Percentiles rank a stretch among this genome's conserved stretches.
Conservation (phyloP, 345 rosid genomes). For the Firmiana major region DNA sequence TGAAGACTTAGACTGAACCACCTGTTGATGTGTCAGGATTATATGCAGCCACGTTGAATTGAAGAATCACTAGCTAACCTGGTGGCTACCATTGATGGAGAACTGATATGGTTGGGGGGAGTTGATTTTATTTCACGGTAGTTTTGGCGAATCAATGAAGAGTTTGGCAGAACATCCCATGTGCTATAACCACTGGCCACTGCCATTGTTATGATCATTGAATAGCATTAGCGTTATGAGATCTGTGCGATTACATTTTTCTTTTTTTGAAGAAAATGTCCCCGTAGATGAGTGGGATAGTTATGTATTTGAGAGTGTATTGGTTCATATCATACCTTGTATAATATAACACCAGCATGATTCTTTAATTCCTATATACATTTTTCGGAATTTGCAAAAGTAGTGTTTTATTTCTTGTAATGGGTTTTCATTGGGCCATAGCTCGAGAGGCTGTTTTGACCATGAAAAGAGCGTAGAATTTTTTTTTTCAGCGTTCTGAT, state of each 20-base stretch:
- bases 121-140: neutral
- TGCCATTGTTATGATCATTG: neutral
- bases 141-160: neutral
- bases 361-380: neutral
- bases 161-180: constrained; percentile 1
- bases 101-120: constrained; percentile 10
- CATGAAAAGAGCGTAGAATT: neutral
- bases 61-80: neutral
- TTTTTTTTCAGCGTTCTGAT: too few relatives aligned
- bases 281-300: neutral
- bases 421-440: neutral
- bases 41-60: neutral
- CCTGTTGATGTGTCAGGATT: constrained; percentile 6
- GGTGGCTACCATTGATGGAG: neutral
- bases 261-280: neutral
- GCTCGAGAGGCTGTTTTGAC: neutral
- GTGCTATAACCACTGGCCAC: neutral
- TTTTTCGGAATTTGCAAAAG: neutral
- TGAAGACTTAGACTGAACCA: constrained; percentile 10
- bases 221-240: neutral
- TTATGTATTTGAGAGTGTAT: neutral
- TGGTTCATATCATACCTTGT: constrained; percentile 12
- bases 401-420: neutral
- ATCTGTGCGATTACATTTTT: neutral
- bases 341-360: constrained; percentile 1